These are phyloP conservation scores for Dioscorea alata DNA, from an alignment of 106 monocot genomes.

Conservation along the genomic window DNA sequence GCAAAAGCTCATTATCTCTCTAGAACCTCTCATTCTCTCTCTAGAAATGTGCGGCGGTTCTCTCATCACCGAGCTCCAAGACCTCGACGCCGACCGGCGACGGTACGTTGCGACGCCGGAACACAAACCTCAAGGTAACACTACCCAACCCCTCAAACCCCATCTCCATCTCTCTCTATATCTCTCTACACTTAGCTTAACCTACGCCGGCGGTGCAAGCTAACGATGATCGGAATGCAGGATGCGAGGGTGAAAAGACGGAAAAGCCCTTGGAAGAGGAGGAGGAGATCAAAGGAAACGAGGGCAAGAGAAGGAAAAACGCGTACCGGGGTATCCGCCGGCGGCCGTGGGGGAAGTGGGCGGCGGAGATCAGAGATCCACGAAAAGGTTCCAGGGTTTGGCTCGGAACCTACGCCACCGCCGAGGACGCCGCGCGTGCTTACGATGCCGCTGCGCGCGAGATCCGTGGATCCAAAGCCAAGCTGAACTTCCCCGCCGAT, in stretches of 20 bases:
- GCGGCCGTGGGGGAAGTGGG: background rate
- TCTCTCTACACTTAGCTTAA: background rate
- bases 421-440: background rate
- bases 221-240: background rate
- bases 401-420: background rate
- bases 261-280: background rate
- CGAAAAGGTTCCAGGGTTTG: no score
- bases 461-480: background rate
- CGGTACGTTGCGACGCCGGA: background rate
- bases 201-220: background rate
- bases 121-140: background rate
- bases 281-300: background rate
- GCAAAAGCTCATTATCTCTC: background rate
- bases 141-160: background rate
- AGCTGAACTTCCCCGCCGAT: background rate
- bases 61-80: background rate
- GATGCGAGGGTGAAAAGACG: background rate
- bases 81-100: background rate
- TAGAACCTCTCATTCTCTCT: background rate
- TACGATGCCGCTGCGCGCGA: background rate
- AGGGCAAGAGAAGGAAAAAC: background rate
- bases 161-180: background rate
- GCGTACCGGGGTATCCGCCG: constrained; percentile 1
- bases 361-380: background rate
- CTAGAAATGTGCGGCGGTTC: background rate